phyloP scores from a whole-genome alignment of 1,284 basidiomycete genomes.

The Melampsora abietis-canadensis region DNA sequence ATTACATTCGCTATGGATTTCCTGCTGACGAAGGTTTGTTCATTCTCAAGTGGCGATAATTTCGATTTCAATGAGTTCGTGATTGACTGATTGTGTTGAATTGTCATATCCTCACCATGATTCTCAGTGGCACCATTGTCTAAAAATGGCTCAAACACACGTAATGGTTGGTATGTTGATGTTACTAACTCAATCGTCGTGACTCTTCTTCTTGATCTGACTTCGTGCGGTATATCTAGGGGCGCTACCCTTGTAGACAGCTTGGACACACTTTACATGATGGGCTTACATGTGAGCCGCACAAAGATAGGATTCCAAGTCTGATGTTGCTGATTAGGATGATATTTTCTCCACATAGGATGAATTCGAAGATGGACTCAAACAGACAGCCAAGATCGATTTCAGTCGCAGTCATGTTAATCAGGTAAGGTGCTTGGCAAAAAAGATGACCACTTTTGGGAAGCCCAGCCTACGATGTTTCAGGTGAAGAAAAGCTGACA shows the following conservation, averaged over 20 bases:
- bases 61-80: background rate
- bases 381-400: conserved; percentile 35
- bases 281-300: conserved; percentile 25
- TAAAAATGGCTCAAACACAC: conserved; percentile 27
- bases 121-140: conserved; percentile 19
- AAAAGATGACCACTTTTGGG: background rate
- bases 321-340: background rate
- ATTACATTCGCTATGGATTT: conserved; percentile 30
- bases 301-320: no score
- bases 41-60: background rate
- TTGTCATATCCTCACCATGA: background rate
- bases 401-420: conserved; percentile 30
- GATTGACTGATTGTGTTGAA: background rate
- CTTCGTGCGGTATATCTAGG: background rate
- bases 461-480: no score
- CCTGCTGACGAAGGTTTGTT: conserved; percentile 34
- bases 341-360: no score
- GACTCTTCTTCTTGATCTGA: background rate
- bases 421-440: background rate
- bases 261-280: conserved; percentile 33
- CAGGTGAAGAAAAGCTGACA: no score
- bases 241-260: conserved; percentile 30
- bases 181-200: background rate
- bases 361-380: conserved; percentile 18
- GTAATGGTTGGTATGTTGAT: conserved; percentile 36